phyloP scores from a whole-genome alignment of 2,329 filamentous ascomycete genomes.

The Exophiala sp. region DNA sequence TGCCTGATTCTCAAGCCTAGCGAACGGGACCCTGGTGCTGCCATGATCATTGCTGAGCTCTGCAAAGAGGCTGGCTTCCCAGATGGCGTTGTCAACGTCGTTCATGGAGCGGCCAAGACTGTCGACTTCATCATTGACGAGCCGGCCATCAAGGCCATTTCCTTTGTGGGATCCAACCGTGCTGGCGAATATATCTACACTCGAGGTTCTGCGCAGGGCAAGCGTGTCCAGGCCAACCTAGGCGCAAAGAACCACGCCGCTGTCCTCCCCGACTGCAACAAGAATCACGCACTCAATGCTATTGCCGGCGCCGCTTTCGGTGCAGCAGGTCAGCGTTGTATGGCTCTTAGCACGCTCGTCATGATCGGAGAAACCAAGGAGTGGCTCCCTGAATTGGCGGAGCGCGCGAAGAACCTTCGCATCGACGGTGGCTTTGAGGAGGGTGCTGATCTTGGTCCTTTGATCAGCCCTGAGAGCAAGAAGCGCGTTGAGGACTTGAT shows the following conservation, averaged over 20 bases:
- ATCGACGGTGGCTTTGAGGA: conserved; percentile 60
- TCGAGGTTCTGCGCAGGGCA: conserved; percentile 62
- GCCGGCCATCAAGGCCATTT: conserved; percentile 62
- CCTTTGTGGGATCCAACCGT: conserved; percentile 62
- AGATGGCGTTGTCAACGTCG: conserved; percentile 59
- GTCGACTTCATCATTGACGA: conserved; percentile 66
- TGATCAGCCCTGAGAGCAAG: conserved; percentile 59
- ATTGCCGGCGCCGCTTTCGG: conserved; percentile 63
- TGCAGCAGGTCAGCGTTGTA: conserved; percentile 63
- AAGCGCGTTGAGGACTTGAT: conserved; percentile 59
- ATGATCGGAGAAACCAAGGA: conserved; percentile 60
- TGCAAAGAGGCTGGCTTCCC: conserved; percentile 60
- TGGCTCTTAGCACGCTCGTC: conserved; percentile 61
- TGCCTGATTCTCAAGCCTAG: conserved; percentile 60
- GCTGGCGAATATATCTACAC: conserved; percentile 64
- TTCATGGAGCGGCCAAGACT: conserved; percentile 59
- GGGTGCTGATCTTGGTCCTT: conserved; percentile 58
- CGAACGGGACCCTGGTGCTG: conserved; percentile 59
- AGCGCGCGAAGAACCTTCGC: conserved; percentile 54
- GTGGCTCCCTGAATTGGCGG: conserved; percentile 59
- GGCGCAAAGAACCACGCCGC: conserved; percentile 66
- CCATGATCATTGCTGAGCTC: conserved; percentile 61
- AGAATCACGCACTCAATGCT: conserved; percentile 61
- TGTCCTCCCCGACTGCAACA: conserved; percentile 62
- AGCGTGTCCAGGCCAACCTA: conserved; percentile 63